Percentiles rank a stretch among this genome's conserved stretches.
Conservation (phyloP, 768 basidiomycete species). For the Strobilomyces dryophilus region DNA sequence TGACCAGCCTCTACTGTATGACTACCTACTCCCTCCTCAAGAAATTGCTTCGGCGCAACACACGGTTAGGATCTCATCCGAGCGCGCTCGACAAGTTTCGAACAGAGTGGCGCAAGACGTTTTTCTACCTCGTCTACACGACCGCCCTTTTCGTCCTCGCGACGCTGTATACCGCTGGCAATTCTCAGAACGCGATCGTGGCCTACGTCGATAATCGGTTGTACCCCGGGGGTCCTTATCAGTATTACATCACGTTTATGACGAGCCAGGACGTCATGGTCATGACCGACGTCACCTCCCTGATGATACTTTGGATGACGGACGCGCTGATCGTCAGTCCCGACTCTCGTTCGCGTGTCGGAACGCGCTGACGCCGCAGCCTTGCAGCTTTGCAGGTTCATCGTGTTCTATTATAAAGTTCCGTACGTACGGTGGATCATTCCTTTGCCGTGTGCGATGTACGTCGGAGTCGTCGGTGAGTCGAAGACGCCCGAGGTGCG, state of each 20-base stretch:
- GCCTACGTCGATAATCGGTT: slow-evolving; percentile 28
- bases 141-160: slow-evolving; percentile 24
- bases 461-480: slow-evolving; percentile 21
- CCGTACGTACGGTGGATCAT: slow-evolving; percentile 23
- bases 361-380: not conserved
- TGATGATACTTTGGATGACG: slow-evolving; percentile 30
- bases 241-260: slow-evolving; percentile 24
- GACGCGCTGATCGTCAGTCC: slow-evolving; percentile 26
- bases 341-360: not conserved
- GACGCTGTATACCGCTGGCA: slow-evolving; percentile 26
- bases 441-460: slow-evolving; percentile 24
- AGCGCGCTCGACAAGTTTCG: not conserved
- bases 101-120: slow-evolving; percentile 13
- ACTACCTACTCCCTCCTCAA: slow-evolving; percentile 17
- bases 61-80: slow-evolving; percentile 6
- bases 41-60: slow-evolving; percentile 10
- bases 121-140: slow-evolving; percentile 28
- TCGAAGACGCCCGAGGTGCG: not conserved
- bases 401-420: slow-evolving; percentile 19
- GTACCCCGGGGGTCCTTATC: slow-evolving; percentile 24
- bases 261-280: slow-evolving; percentile 19
- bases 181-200: slow-evolving; percentile 26
- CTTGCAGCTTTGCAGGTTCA: slow-evolving; percentile 22
- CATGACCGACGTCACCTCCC: slow-evolving; percentile 20
- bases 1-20: slow-evolving; percentile 18